Base-by-base conservation (phyloP, 306 rosid species). In the Prosopis cineraria region DNA sequence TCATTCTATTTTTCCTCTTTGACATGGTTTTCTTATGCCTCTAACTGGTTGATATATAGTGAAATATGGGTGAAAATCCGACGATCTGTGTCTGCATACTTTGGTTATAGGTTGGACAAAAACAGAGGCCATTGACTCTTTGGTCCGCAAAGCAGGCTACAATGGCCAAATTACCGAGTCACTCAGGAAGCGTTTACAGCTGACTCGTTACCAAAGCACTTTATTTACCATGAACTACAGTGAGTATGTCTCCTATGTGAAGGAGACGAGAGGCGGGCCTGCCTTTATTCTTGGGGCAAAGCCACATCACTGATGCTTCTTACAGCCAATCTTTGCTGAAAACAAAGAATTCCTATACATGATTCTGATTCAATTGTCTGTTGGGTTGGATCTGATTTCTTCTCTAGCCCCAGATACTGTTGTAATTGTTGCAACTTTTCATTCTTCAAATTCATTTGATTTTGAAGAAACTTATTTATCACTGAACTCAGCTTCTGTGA, bases 141-240 rank as follows among this genome's bases (percentile, higher is more conserved):
- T 95, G 90, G 79, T 95, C 73, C 90, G 93, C 8, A 95, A 95
- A 84, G 91, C 98, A 2, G 98, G 98, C 36, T 92, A 82, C 74
- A 86, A 81, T 55, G 90, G 98, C 37, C 36, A 64, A n/a, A 95
- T 95, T 78, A 89, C 88, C 0, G 98, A 90, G 79, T 76, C 89
- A 10, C 67, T 91, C 31, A 83, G 96, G 77, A 92, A 84, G 87
- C 74, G 69, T 37, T 71, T 92, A 67, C 80, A 75, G 73, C 79
- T 95, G 87, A 95, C 98, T 50, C 97, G 89, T 30, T 95, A 95
- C 89, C 98, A 95, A 82, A 95, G 98, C 85, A 86, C 93, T 53
- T 80, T 95, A 78, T 89, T 73, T 48, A 88, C 96, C 5, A 92
- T 95, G 98, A 88, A 81, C 58, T 87, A 86, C 70, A 44, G 87